Base-by-base conservation (phyloP, 176 grass and related monocot species). In the Chrysopogon serrulatus region DNA sequence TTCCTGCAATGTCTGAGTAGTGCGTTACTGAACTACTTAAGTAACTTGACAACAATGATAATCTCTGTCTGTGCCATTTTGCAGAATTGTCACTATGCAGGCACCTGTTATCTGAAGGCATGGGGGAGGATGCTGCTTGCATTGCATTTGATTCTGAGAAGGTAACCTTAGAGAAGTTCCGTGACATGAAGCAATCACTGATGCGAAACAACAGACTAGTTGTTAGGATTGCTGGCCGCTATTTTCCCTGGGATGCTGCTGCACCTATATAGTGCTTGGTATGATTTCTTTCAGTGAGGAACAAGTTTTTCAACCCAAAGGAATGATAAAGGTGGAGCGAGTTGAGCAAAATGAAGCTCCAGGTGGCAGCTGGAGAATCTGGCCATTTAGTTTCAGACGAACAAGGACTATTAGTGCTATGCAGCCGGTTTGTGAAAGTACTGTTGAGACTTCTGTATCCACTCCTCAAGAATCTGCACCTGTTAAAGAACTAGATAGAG, bases 31-130 rank as follows among this genome's bases (percentile, higher is more conserved):
- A 43, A 63, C 3, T 59, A 12, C n/a, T 59, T 3, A 24, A 41
- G 63, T 59, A 60, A 48, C 5, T 73, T 51, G 61, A 23, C 40
- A 79, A 27, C 43, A 27, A 70, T 78, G 73, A 40, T 87, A 44
- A 82, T 77, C 33, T 74, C 23, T 82, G 68, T 39, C 32, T 86
- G 66, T 32, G 10, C 49, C 77, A 82, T 82, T 91, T 67, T 86
- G 73, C 88, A 97, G 95, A 97, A 81, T 82, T 97, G 80, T 97
- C 95, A 71, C 81, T 97, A 24, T 94, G 95, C 90, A 87, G 81
- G 74, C 95, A 97, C 81, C 82, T 97, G 86, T 72, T 97, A 87
- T 89, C 62, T 79, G 95, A 92, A 89, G 95, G 95, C 59, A 97
- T 97, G 90, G 95, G n/a, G 60, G 77, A 44, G 47, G 92, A 91